Conservation (phyloP, 1,139 yeast species). For the Yamadazyma pseudoaaseri region DNA sequence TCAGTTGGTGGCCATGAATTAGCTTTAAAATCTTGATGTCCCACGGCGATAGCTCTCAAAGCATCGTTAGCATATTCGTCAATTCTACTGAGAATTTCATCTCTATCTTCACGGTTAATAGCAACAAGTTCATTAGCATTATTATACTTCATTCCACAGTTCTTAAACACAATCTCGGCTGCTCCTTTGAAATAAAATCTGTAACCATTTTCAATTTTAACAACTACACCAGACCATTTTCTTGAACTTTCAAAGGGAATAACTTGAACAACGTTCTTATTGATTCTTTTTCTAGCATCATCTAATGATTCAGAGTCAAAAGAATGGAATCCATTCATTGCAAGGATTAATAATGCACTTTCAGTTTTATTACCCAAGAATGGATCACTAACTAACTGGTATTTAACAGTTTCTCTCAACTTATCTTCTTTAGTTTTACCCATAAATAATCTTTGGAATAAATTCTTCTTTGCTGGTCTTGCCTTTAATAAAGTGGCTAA, state of each 20-base stretch:
- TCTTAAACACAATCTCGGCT: constrained; percentile 75
- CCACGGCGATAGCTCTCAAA: constrained; percentile 80
- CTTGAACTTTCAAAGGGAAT: constrained; percentile 92
- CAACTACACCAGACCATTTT: constrained; percentile 88
- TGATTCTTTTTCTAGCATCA: constrained; percentile 34
- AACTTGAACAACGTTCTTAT: constrained; percentile 54
- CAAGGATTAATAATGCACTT: constrained; percentile 76
- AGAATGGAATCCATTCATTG: constrained; percentile 54
- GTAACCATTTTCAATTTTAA: constrained; percentile 47
- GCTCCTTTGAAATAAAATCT: constrained; percentile 88
- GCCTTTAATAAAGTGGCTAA: constrained; percentile 26
- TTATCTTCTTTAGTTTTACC: constrained; percentile 16
- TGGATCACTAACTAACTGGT: constrained; percentile 43
- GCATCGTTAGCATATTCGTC: constrained; percentile 71
- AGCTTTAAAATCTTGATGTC: constrained; percentile 65
- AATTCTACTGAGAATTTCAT: constrained; percentile 45
- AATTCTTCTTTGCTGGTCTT: constrained; percentile 29
- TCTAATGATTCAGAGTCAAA: constrained; percentile 39
- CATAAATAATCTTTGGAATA: constrained; percentile 19
- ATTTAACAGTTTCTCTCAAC: constrained; percentile 19
- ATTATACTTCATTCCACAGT: constrained; percentile 46
- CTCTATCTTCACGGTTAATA: constrained; percentile 32
- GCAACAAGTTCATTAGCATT: constrained; percentile 17
- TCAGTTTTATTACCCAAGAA: constrained; percentile 94
- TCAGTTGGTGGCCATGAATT: constrained; percentile 67